Evolutionary conservation across 495 filamentous ascomycete genomes (phyloP), one percentile per base, ranked within the genome.

Genomic region (Neurospora pannonica): DNA sequence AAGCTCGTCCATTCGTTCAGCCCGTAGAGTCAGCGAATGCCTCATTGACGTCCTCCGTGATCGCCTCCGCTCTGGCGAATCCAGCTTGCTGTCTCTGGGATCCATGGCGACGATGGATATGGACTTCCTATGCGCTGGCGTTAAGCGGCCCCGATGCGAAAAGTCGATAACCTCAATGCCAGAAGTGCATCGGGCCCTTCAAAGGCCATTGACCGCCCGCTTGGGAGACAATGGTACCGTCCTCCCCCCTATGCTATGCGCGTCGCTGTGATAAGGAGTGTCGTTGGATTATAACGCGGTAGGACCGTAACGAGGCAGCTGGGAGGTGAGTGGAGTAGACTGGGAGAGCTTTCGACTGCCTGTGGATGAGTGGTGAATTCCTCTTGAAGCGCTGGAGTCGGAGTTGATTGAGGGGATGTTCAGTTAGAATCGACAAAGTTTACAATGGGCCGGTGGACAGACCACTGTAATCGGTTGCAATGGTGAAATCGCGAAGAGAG

Each of bases 1-100:
- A 67, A 67, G 17, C 15, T 67, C 54, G 54, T 67, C 54, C 28
- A 67, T 34, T 36, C 54, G 13, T 67, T 67, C 54, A 67, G 54
- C 3, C 28, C 28, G 54, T 67, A 67, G 54, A 36, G 54, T 80
- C 34, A 78, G 72, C 31, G 84, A 84, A 6, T 76, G 74, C 75
- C 83, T 82, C 17, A 72, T 76, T 54, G 84, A 84, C 34, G 79
- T 72, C 72, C 80, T 78, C 75, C 84, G 77, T 67, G 54, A 34
- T 36, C 54, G 54, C 54, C 54, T 67, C 28, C 54, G 28, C 54
- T 67, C 54, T 8, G 54, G 54, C 28, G 28, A 19, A 67, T 81
- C 81, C 72, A 81, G 74, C 28, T 81, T 81, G 46, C 77, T 77
- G 75, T 78, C 76, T 70, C 72, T 38, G 24, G 75, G 73, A 54